Percentiles rank a stretch among this genome's conserved stretches.
These are phyloP conservation scores for Populus davidiana DNA, from an alignment of 345 rosid species.

Conservation along the genomic window DNA sequence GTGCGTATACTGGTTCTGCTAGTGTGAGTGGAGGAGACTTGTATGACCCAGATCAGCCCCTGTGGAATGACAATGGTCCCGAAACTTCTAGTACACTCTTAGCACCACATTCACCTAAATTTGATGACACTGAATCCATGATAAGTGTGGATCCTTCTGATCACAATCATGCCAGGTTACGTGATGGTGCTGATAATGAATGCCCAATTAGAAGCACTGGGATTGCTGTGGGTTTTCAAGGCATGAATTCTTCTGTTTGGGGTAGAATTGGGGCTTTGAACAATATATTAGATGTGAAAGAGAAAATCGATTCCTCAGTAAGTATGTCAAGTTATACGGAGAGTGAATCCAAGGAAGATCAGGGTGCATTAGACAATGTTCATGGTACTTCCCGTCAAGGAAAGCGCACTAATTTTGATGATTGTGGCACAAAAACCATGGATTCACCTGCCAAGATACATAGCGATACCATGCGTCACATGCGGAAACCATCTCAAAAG, in stretches of 20 bases:
- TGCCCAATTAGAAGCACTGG: constrained; percentile 33
- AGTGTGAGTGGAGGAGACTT: constrained; percentile 62
- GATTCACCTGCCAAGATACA: constrained; percentile 45
- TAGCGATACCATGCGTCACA: constrained; percentile 35
- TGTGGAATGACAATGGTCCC: constrained; percentile 76
- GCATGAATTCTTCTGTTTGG: constrained; percentile 60
- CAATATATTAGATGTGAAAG: constrained; percentile 49
- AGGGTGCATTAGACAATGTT: constrained; percentile 34
- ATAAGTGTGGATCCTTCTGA: constrained; percentile 46
- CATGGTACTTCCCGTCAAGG: constrained; percentile 43
- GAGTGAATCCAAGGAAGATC: constrained; percentile 51
- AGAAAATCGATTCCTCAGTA: constrained; percentile 45
- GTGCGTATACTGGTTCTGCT: constrained; percentile 46
- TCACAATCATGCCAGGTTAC: constrained; percentile 32
- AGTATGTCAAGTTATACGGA: constrained; percentile 43
- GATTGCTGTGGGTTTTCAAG: constrained; percentile 37
- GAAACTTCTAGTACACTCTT: constrained; percentile 56
- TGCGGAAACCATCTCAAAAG: constrained; percentile 68
- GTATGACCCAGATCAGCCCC: constrained; percentile 98
- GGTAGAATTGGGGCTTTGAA: constrained; percentile 56
- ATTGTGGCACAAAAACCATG: constrained; percentile 31
- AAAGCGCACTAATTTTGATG: constrained; percentile 43
- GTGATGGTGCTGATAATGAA: constrained; percentile 40
- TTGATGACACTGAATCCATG: constrained; percentile 51
- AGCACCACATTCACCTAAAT: constrained; percentile 48